phyloP scores from a whole-genome alignment of 2,329 filamentous ascomycete genomes.

The Neonectria neomacrospora region DNA sequence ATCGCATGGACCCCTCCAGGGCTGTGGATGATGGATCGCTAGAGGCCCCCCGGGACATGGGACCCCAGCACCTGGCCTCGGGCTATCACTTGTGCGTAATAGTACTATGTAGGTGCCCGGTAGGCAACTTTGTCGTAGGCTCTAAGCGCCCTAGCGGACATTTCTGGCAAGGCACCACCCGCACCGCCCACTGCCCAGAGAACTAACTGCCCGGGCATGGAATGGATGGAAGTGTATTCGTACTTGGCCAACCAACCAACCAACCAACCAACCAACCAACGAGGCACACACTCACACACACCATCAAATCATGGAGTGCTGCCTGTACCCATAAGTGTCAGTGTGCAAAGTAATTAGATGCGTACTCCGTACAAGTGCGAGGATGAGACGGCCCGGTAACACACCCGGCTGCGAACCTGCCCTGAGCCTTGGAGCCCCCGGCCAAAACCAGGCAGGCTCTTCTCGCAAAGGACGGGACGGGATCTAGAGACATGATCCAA shows the following conservation, averaged over 20 bases:
- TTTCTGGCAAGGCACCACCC: conserved; percentile 24
- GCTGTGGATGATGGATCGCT: not conserved
- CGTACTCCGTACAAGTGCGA: conserved; percentile 3
- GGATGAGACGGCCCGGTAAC: conserved; percentile 15
- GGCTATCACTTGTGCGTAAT: conserved; percentile 8
- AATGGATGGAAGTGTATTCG: too few species aligned
- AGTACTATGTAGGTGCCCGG: too few species aligned
- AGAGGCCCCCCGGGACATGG: not conserved
- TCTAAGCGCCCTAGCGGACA: conserved; percentile 19
- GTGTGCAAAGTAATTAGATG: not conserved
- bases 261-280: not conserved
- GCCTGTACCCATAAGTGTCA: too few species aligned
- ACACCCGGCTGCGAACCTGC: conserved; percentile 6
- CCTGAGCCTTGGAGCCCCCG: not conserved
- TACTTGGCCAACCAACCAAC: conserved; percentile 10
- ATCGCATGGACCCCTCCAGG: conserved; percentile 6
- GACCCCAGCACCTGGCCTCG: not conserved
- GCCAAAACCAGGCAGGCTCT: not conserved
- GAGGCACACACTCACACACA: not conserved
- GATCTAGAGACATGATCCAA: conserved; percentile 9
- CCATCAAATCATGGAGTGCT: not conserved
- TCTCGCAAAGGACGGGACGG: conserved; percentile 4
- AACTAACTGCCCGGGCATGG: not conserved
- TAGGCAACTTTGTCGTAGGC: not conserved
- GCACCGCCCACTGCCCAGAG: conserved; percentile 10